A percentile compares a stretch with the other conserved stretches of the same genome.
phyloP scores from a whole-genome alignment of 371 early-diverging fungal genomes.

The Coemansia sp. region DNA sequence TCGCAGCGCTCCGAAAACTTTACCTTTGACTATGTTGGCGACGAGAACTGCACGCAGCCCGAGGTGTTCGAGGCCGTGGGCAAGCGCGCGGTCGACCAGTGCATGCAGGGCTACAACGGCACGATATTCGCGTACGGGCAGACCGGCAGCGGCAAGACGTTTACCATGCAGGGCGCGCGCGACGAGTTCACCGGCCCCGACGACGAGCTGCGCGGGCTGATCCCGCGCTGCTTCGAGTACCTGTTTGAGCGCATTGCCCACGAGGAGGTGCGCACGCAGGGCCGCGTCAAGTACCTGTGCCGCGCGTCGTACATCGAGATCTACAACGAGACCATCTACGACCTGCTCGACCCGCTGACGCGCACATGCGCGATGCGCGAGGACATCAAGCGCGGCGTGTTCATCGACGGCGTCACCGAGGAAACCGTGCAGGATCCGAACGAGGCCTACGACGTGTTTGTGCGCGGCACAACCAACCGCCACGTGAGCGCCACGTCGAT shows the following conservation, averaged over 20 bases:
- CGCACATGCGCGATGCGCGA: constrained; percentile 58
- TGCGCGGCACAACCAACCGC: constrained; percentile 58
- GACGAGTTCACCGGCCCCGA: constrained; percentile 47
- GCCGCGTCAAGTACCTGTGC: constrained; percentile 62
- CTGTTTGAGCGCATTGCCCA: constrained; percentile 56
- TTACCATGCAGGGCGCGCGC: constrained; percentile 73
- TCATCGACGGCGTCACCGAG: constrained; percentile 60
- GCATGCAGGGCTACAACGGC: constrained; percentile 80
- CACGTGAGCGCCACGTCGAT: constrained; percentile 60
- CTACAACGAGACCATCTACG: constrained; percentile 90
- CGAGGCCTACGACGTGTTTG: constrained; percentile 61
- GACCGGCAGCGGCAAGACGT: constrained; percentile 92
- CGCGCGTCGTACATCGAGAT: constrained; percentile 85
- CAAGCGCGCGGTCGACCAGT: constrained; percentile 67
- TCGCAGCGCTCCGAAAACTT: constrained; percentile 55
- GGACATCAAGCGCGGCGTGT: constrained; percentile 63
- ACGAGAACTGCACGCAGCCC: constrained; percentile 43
- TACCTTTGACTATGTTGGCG: constrained; percentile 61
- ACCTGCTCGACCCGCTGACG: constrained; percentile 67
- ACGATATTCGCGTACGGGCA: constrained; percentile 89
- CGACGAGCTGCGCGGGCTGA: constrained; percentile 56
- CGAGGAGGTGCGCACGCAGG: constrained; percentile 48
- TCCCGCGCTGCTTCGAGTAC: constrained; percentile 62
- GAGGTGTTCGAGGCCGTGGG: constrained; percentile 61
- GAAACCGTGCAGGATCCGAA: constrained; percentile 58